Evolutionary conservation across 768 basidiomycete genomes (phyloP).

Genomic region (Fomitopsis serialis): DNA sequence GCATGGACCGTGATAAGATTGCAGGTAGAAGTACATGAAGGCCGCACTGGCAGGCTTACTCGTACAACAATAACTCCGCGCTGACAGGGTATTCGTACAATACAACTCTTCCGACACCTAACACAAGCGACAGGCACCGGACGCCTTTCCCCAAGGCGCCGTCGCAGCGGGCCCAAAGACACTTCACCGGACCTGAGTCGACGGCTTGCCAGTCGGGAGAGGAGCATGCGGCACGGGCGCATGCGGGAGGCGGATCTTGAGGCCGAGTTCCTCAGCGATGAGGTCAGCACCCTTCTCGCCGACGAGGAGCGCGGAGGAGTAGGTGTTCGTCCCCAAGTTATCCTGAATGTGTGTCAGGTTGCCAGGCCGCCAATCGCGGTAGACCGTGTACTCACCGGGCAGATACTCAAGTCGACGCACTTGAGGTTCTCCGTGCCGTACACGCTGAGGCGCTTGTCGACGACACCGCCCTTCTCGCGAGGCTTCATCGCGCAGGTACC

Average conservation of each 20-base stretch:
- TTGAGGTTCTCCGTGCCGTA: conserved; percentile 66
- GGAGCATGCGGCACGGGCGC: conserved; percentile 69
- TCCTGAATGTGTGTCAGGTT: conserved; percentile 34
- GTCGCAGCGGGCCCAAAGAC: neutral
- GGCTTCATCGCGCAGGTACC: conserved; percentile 56
- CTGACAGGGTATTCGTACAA: no score
- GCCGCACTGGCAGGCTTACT: no score
- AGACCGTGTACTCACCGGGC: conserved; percentile 45
- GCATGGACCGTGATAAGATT: no score
- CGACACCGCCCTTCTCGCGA: conserved; percentile 58
- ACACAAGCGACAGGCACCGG: no score
- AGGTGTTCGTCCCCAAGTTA: conserved; percentile 69
- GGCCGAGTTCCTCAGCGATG: conserved; percentile 57
- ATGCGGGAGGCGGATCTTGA: conserved; percentile 58
- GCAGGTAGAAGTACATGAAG: no score
- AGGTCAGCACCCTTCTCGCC: conserved; percentile 66
- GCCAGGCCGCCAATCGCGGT: no score
- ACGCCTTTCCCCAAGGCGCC: no score
- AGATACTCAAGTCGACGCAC: conserved; percentile 64
- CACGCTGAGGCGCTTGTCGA: conserved; percentile 58
- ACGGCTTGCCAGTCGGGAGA: conserved; percentile 21
- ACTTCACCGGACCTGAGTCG: conserved; percentile 19
- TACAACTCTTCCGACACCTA: no score
- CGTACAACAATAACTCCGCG: no score
- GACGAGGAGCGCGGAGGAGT: conserved; percentile 63